Percentiles rank a stretch among this genome's conserved stretches.
phyloP scores from a whole-genome alignment of 2,329 filamentous ascomycete genomes.

The Fusarium ramigenum region DNA sequence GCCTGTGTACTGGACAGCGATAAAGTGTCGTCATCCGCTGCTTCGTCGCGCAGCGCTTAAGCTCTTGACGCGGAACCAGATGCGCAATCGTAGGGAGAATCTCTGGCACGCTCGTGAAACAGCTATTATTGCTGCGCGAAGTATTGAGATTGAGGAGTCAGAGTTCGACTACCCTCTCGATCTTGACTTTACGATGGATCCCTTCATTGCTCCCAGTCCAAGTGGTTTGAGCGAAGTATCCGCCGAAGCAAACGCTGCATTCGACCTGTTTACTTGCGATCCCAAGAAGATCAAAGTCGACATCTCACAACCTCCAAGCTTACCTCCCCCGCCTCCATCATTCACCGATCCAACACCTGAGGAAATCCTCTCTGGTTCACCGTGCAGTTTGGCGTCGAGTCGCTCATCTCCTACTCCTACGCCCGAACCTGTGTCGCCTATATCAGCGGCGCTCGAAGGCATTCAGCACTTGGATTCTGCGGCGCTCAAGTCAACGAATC shows the following conservation, averaged over 20 bases:
- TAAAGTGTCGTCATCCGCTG: slow-evolving; percentile 54
- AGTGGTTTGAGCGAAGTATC: not conserved
- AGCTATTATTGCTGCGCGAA: slow-evolving; percentile 46
- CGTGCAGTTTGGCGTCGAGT: not conserved
- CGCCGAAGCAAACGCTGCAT: not conserved
- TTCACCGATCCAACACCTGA: slow-evolving; percentile 34
- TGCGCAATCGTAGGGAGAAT: slow-evolving; percentile 50
- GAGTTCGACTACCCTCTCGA: not conserved
- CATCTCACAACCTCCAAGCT: slow-evolving; percentile 7
- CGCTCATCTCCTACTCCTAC: slow-evolving; percentile 3
- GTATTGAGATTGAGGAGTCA: slow-evolving; percentile 51
- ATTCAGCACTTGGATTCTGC: slow-evolving; percentile 27
- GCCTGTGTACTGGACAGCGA: slow-evolving; percentile 53
- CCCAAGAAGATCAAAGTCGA: slow-evolving; percentile 20
- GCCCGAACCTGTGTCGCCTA: slow-evolving; percentile 15
- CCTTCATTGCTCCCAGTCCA: not conserved
- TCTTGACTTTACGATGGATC: not conserved
- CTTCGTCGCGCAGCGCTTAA: slow-evolving; percentile 51
- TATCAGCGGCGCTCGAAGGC: slow-evolving; percentile 23
- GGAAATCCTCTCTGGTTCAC: not conserved
- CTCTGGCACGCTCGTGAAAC: slow-evolving; percentile 50
- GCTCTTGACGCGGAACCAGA: slow-evolving; percentile 47
- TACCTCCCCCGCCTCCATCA: slow-evolving; percentile 3
- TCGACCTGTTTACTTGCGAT: not conserved
- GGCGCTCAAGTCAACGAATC: not conserved